phyloP scores from a whole-genome alignment of 768 basidiomycete species.

The Lactarius quietus region DNA sequence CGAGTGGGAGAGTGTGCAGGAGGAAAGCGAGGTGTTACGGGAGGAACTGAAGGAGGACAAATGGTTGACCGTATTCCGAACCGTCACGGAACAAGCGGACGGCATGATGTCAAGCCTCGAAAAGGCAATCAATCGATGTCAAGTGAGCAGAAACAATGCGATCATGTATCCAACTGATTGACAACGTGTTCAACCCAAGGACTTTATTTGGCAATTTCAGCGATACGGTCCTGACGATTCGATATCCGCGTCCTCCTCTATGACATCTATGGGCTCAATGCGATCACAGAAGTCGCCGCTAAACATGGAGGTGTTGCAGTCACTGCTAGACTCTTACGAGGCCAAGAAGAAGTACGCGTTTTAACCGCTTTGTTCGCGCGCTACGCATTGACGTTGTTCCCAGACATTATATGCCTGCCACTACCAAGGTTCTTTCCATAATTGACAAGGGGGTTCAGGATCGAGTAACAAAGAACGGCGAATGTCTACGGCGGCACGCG shows the following conservation, averaged over 20 bases:
- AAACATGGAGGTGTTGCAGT: slow-evolving; percentile 59
- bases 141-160: slow-evolving; percentile 47
- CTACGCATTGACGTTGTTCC: slow-evolving; percentile 11
- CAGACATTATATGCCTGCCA: slow-evolving; percentile 94
- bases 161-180: slow-evolving; percentile 4
- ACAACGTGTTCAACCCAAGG: slow-evolving; percentile 41
- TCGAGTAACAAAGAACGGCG: slow-evolving; percentile 94
- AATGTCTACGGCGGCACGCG: slow-evolving; percentile 83
- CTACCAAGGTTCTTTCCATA: slow-evolving; percentile 86
- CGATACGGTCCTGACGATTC: slow-evolving; percentile 48
- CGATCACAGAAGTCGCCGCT: slow-evolving; percentile 50
- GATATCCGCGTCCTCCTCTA: slow-evolving; percentile 39
- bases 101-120: slow-evolving; percentile 97
- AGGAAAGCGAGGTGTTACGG: slow-evolving; percentile 73
- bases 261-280: slow-evolving; percentile 36
- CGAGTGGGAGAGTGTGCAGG: slow-evolving; percentile 82
- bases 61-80: slow-evolving; percentile 93
- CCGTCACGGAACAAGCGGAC: slow-evolving; percentile 90
- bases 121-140: slow-evolving; percentile 87
- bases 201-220: slow-evolving; percentile 84
- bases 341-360: slow-evolving; percentile 79
- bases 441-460: slow-evolving; percentile 93
- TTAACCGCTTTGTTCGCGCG: background rate
- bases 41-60: slow-evolving; percentile 98
- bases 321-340: slow-evolving; percentile 70